Conservation (phyloP, 1,284 basidiomycete species). For the Flammula alnicola region DNA sequence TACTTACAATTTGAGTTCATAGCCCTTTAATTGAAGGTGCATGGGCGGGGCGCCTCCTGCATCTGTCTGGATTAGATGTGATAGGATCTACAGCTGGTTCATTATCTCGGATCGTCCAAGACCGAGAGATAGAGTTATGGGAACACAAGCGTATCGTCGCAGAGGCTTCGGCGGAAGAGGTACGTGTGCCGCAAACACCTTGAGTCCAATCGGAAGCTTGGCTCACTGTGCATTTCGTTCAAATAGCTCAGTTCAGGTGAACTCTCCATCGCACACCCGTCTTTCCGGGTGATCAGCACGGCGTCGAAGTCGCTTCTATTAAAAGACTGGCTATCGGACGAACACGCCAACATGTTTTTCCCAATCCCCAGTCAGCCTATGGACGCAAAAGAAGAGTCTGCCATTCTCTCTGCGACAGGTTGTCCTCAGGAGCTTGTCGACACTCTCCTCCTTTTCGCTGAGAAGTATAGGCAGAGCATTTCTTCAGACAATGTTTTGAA, state of each 20-base stretch:
- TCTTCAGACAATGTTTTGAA: slow-evolving; percentile 59
- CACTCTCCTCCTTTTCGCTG: slow-evolving; percentile 52
- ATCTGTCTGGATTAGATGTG: slow-evolving; percentile 63
- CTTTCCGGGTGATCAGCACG: slow-evolving; percentile 64
- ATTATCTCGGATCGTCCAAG: slow-evolving; percentile 59
- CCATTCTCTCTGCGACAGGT: slow-evolving; percentile 48
- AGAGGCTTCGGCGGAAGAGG: slow-evolving; percentile 50
- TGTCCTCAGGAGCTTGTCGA: slow-evolving; percentile 40
- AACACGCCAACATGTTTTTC: slow-evolving; percentile 74
- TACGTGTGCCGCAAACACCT: no score
- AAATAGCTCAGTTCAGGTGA: slow-evolving; percentile 41
- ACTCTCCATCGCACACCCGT: slow-evolving; percentile 55
- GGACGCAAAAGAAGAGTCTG: slow-evolving; percentile 51
- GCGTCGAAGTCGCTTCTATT: slow-evolving; percentile 64
- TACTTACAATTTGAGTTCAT: background rate
- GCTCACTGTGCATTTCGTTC: background rate
- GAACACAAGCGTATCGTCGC: slow-evolving; percentile 61
- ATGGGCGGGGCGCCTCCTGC: slow-evolving; percentile 59
- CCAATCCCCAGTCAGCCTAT: slow-evolving; percentile 63
- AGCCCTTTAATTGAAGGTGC: slow-evolving; percentile 63
- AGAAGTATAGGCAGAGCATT: slow-evolving; percentile 58
- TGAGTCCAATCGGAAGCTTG: no score
- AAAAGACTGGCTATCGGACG: slow-evolving; percentile 67
- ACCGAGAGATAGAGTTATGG: slow-evolving; percentile 67
- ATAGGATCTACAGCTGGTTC: slow-evolving; percentile 67